Base-by-base conservation (phyloP, 306 rosid species). In the Cicer pinnatifidum region DNA sequence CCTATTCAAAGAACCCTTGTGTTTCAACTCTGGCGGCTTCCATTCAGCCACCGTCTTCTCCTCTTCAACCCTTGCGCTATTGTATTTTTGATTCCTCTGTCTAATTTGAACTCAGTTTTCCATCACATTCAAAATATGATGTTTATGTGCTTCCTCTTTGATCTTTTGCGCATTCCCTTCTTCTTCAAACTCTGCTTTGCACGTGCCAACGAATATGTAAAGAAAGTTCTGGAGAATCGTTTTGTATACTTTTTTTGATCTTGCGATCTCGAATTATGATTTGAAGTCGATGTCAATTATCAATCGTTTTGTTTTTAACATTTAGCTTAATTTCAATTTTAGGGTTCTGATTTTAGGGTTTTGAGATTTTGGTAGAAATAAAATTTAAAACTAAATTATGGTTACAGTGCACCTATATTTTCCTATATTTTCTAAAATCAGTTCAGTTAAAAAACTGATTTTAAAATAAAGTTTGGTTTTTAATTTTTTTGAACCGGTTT, bases 211-310 rank as follows among this genome's bases (percentile, higher is more conserved):
- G 76, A 88, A 91, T 52, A 89, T 84, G 65, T 35, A 74, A 0
- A 96, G 96, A 69, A 91, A 86, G 45, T 70, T 79, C 80, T 89
- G 96, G 41, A 91, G 87, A 68, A 84, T 81, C 71, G 80, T 64
- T 57, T 82, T 89, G 80, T 88, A 89, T 8, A 81, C 8, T 16
- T 88, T 89, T 0, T 96, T 89, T 8, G 93, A 85, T 51, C 96
- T 73, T 28, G 96, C 93, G 9, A 91, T 88, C 80, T 91, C 93
- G 19, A 91, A 91, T 70, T 91, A 91, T 66, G 97, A 89, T 77
- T 85, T 77, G 63, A 91, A 91, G 71, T 91, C 96, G 11, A 91
- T 39, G 80, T 91, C 97, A 37, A 91, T 67, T 11, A 91, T 16
- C 67, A 84, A 19, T 2, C 90, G 65, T 61, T 89, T 19, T 19